Conservation (phyloP, 2,329 filamentous ascomycete genomes). For the Fonsecaea erecta region DNA sequence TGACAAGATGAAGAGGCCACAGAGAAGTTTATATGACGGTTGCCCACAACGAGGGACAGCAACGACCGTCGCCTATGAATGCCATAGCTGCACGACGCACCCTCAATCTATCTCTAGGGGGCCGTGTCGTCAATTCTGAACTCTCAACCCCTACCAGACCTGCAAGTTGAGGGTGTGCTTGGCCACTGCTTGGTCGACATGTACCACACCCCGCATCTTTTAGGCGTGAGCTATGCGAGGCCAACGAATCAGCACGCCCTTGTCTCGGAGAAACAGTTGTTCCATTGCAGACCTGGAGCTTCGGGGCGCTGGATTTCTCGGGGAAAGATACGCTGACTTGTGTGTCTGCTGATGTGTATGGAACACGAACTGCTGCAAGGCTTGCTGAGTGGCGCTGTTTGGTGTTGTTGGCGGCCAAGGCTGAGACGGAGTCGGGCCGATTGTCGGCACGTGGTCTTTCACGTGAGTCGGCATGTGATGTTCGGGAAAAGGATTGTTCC, state of each 20-base stretch:
- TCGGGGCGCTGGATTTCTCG: slow-evolving; percentile 14
- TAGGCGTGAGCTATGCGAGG: background rate
- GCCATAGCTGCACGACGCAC: background rate
- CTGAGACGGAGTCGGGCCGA: background rate
- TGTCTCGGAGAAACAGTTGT: slow-evolving; percentile 16
- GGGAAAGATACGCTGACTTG: background rate
- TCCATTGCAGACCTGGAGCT: background rate
- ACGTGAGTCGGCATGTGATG: background rate
- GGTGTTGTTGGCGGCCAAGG: background rate
- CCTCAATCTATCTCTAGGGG: background rate
- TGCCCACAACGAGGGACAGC: background rate
- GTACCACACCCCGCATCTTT: slow-evolving; percentile 5
- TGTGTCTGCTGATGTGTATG: background rate
- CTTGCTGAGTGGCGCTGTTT: background rate
- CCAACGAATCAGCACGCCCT: background rate
- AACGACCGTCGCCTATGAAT: slow-evolving; percentile 9
- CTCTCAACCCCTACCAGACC: background rate
- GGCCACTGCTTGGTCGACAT: background rate
- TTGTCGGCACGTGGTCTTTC: background rate
- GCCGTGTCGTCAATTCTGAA: background rate
- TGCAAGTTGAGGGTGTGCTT: background rate
- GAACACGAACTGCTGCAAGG: background rate
- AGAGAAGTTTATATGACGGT: slow-evolving; percentile 5
- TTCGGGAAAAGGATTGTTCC: background rate
- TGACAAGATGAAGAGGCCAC: background rate